Base-by-base conservation (phyloP, 495 filamentous ascomycete genomes). In the Trichoderma erinaceum region DNA sequence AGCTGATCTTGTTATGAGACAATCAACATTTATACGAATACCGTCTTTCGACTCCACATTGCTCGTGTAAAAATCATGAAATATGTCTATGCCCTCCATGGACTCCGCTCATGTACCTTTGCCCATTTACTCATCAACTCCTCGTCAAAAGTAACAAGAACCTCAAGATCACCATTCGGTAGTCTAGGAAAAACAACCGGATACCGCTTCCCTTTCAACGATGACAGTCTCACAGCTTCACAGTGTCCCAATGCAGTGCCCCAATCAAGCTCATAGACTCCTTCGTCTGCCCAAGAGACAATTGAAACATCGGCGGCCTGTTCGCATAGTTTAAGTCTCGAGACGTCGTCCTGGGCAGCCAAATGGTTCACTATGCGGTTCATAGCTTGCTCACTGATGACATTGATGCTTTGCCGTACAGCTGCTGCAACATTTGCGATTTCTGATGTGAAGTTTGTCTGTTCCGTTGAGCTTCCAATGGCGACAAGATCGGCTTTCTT, bases 231-330 rank as follows among this genome's bases (percentile, higher is more conserved):
- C 13, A 75, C 73, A 0, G 75, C 61, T 3, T 75, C 75, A 43
- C 75, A 76, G 48, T 61, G 66, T 3, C 73, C 75, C 13, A 75
- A 35, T 1, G 46, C 50, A 25, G 61, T 27, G 12, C 75, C 75
- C 73, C 73, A 76, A 50, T 75, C 68, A 1, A 76, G 64, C 27
- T 70, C 71, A n/a, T 75, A 76, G 2, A 67, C 56, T 18, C 38
- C 35, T 41, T 75, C 68, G 16, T 73, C 73, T 4, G 75, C 75
- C 73, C 75, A 76, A 7, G 79, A 79, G 86, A 92, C 78, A 86
- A 92, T 38, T 80, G 89, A 89, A 83, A 91, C 18, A 83, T 82
- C 29, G 80, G 85, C 67, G 79, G 82, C 21, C 82, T 85, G 46
- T 86, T 74, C 43, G 79, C 86, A 46, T 76, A 84, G 25, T 13